A percentile compares a stretch with the other conserved stretches of the same genome.
These are phyloP conservation scores for Paraphaeosphaeria sporulosa DNA, from an alignment of 2,329 filamentous ascomycete species.

Conservation along the genomic window DNA sequence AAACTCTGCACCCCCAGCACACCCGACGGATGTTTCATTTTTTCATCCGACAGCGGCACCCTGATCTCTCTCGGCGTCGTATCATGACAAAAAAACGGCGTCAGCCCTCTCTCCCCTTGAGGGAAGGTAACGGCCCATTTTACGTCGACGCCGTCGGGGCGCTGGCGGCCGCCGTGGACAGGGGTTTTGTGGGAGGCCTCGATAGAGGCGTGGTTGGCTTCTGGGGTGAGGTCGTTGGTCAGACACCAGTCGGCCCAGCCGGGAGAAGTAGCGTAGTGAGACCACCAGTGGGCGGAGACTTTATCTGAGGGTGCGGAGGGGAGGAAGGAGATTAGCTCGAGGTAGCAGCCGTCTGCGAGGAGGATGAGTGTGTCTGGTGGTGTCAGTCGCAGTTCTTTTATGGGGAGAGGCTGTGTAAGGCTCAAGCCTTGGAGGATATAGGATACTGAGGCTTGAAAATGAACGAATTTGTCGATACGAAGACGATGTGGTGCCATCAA, in stretches of 20 bases:
- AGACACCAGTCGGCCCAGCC: constrained; percentile 68
- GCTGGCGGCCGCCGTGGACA: constrained; percentile 60
- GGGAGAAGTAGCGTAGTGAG: constrained; percentile 58
- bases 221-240: constrained; percentile 24
- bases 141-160: constrained; percentile 64
- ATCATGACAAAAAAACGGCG: constrained; percentile 70
- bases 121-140: constrained; percentile 67
- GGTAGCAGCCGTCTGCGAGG: constrained; percentile 69
- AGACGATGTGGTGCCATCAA: no score
- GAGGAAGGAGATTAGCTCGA: constrained; percentile 72
- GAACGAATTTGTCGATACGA: no score
- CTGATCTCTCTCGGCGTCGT: constrained; percentile 63
- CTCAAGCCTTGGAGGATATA: background rate
- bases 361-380: constrained; percentile 63
- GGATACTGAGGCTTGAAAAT: background rate
- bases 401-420: background rate
- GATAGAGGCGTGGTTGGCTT: constrained; percentile 21
- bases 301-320: constrained; percentile 50
- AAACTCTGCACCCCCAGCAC: constrained; percentile 53
- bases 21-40: constrained; percentile 59
- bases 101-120: constrained; percentile 55
- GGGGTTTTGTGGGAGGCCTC: constrained; percentile 59
- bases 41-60: constrained; percentile 57
- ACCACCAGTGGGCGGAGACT: constrained; percentile 64
- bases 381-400: constrained; percentile 37